Evolutionary conservation across 2,329 filamentous ascomycete genomes (phyloP).

Genomic region (Colletotrichum costaricense): DNA sequence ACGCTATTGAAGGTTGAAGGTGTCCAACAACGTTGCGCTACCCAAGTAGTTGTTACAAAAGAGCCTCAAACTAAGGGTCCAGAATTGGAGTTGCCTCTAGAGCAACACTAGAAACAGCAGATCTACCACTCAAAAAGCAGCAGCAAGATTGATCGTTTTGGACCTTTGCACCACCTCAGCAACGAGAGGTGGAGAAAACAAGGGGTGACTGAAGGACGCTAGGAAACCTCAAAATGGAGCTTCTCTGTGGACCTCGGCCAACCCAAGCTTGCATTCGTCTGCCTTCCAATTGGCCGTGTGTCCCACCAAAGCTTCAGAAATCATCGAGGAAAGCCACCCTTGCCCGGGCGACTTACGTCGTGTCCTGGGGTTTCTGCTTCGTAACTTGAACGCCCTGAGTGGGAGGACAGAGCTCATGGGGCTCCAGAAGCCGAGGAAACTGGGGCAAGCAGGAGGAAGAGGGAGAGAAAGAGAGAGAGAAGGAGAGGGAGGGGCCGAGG

Average conservation of each 20-base stretch:
- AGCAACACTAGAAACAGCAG: background rate
- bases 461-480: slow-evolving; percentile 21
- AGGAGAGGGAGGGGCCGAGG: slow-evolving; percentile 31
- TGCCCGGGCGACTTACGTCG: slow-evolving; percentile 24
- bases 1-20: background rate
- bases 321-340: slow-evolving; percentile 5
- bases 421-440: slow-evolving; percentile 17
- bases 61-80: background rate
- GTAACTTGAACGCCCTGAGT: slow-evolving; percentile 31
- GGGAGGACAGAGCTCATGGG: slow-evolving; percentile 7
- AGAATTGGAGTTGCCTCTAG: background rate
- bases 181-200: slow-evolving; percentile 22
- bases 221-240: slow-evolving; percentile 28
- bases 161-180: background rate
- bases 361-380: slow-evolving; percentile 30
- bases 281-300: slow-evolving; percentile 18
- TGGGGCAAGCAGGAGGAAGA: slow-evolving; percentile 14
- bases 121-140: background rate
- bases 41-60: background rate
- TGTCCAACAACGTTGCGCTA: background rate
- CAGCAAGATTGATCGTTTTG: slow-evolving; percentile 3
- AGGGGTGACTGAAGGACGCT: slow-evolving; percentile 5
- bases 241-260: slow-evolving; percentile 26
- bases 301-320: slow-evolving; percentile 28
- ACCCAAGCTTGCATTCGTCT: slow-evolving; percentile 30